Evolutionary conservation across 495 filamentous ascomycete species (phyloP).

Genomic region (Podospora pseudocomata): DNA sequence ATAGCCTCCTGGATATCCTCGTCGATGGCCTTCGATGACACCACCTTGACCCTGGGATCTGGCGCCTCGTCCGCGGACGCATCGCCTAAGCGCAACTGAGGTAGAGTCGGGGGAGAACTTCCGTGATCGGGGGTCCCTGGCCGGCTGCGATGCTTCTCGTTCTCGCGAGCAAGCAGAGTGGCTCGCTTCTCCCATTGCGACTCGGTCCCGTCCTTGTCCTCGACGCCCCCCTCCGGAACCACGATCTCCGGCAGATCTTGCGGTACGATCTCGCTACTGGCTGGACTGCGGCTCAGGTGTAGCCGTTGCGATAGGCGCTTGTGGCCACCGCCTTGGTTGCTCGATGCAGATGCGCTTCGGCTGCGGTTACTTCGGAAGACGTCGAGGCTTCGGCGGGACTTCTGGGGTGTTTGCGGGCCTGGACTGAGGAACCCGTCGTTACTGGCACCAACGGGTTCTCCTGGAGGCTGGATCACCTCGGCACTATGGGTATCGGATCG

Average conservation of each 20-base stretch:
- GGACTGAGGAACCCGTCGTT: constrained; percentile 31
- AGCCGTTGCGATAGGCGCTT: constrained; percentile 65
- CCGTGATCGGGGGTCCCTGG: constrained; percentile 31
- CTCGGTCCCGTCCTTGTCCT: constrained; percentile 40
- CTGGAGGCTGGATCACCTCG: constrained; percentile 69
- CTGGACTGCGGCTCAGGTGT: constrained; percentile 57
- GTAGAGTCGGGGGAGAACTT: constrained; percentile 22
- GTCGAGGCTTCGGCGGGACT: constrained; percentile 30
- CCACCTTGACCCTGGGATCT: constrained; percentile 29
- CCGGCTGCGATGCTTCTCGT: constrained; percentile 48
- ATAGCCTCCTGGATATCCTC: constrained; percentile 95
- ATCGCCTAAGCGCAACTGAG: constrained; percentile 27
- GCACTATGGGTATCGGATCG: constrained; percentile 76
- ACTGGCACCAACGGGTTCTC: constrained; percentile 37
- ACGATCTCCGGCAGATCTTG: constrained; percentile 71
- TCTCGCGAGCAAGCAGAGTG: constrained; percentile 72
- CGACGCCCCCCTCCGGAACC: constrained; percentile 44
- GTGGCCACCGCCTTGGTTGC: constrained; percentile 36
- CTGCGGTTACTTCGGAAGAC: constrained; percentile 39
- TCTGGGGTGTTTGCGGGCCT: constrained; percentile 26
- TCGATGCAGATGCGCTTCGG: constrained; percentile 45
- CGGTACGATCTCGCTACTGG: constrained; percentile 72
- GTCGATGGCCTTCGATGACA: constrained; percentile 54
- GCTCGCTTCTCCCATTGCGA: constrained; percentile 82
- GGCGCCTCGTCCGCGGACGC: constrained; percentile 19